Evolutionary conservation across 2,329 filamentous ascomycete species (phyloP).

Genomic region (Talaromyces sp.): DNA sequence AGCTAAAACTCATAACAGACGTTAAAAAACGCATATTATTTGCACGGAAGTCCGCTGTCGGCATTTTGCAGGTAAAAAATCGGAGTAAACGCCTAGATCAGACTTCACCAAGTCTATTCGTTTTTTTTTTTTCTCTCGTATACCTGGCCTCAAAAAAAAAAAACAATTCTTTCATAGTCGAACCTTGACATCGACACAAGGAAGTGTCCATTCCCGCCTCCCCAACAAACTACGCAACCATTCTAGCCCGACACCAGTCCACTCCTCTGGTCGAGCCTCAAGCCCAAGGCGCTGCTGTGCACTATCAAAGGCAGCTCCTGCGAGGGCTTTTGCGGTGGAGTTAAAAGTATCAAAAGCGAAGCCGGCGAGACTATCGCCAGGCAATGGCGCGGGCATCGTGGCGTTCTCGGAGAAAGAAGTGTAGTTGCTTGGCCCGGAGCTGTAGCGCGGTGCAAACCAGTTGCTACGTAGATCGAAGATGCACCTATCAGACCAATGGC

Average conservation of each 20-base stretch:
- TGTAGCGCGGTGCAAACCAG: constrained; percentile 84
- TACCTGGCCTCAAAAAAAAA: neutral
- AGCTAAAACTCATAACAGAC: neutral
- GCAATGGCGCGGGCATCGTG: constrained; percentile 24
- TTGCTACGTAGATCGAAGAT: constrained; percentile 91
- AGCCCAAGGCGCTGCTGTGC: constrained; percentile 47
- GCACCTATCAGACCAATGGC: constrained; percentile 84
- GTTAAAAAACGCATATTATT: too few species aligned
- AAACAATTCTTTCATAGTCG: constrained; percentile 61
- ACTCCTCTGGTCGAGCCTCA: constrained; percentile 57
- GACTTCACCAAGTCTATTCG: neutral
- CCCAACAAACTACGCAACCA: constrained; percentile 84
- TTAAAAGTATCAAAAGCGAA: constrained; percentile 59
- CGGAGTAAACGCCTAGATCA: neutral
- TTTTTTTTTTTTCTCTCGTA: neutral
- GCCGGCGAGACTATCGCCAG: constrained; percentile 36
- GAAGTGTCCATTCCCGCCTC: constrained; percentile 83
- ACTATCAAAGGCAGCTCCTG: constrained; percentile 67
- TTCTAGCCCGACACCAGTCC: constrained; percentile 78
- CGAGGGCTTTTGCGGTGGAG: constrained; percentile 69
- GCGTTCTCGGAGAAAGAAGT: constrained; percentile 14
- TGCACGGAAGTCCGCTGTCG: too few species aligned
- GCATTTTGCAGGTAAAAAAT: too few species aligned
- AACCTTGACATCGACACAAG: constrained; percentile 87
- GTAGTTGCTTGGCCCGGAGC: constrained; percentile 36